A percentile compares a stretch with the other conserved stretches of the same genome.
Evolutionary conservation across 805 yeast genomes (phyloP).

Genomic region (Blastobotrys peoriensis): DNA sequence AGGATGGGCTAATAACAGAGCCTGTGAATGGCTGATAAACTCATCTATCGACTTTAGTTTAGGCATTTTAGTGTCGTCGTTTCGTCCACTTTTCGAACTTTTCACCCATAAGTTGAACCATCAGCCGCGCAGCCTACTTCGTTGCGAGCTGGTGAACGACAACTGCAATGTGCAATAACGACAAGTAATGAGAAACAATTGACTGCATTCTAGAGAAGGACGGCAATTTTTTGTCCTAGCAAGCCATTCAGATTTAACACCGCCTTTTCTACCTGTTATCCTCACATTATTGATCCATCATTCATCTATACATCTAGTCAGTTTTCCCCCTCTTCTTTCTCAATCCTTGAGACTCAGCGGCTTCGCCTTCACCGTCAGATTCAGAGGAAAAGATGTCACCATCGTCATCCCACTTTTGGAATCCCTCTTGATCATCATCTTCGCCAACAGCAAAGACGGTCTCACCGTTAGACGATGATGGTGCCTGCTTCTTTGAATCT

Average conservation of each 20-base stretch:
- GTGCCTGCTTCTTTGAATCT: neutral
- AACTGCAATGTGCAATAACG: too few relatives aligned
- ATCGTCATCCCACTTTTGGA: neutral
- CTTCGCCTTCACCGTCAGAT: neutral
- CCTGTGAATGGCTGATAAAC: slow-evolving; percentile 38
- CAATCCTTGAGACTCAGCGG: neutral
- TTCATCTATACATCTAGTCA: neutral
- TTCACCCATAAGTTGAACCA: too few relatives aligned
- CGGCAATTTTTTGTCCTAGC: too few relatives aligned
- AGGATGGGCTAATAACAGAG: slow-evolving; percentile 40
- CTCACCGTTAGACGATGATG: slow-evolving; percentile 8
- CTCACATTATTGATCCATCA: too few relatives aligned
- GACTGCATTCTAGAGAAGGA: too few relatives aligned
- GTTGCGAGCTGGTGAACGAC: too few relatives aligned
- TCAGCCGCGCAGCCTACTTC: too few relatives aligned
- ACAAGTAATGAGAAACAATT: too few relatives aligned
- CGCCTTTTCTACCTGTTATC: neutral
- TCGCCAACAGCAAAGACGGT: slow-evolving; percentile 24
- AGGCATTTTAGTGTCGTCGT: slow-evolving; percentile 10
- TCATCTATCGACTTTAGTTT: slow-evolving; percentile 31
- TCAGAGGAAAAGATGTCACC: neutral
- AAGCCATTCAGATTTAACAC: too few relatives aligned
- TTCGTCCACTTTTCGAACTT: too few relatives aligned
- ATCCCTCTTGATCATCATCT: slow-evolving; percentile 13
- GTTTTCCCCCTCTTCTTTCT: neutral